A percentile compares a stretch with the other conserved stretches of the same genome.
Evolutionary conservation across 1,284 basidiomycete species (phyloP).

Genomic region (Fomitopsis pinicola): DNA sequence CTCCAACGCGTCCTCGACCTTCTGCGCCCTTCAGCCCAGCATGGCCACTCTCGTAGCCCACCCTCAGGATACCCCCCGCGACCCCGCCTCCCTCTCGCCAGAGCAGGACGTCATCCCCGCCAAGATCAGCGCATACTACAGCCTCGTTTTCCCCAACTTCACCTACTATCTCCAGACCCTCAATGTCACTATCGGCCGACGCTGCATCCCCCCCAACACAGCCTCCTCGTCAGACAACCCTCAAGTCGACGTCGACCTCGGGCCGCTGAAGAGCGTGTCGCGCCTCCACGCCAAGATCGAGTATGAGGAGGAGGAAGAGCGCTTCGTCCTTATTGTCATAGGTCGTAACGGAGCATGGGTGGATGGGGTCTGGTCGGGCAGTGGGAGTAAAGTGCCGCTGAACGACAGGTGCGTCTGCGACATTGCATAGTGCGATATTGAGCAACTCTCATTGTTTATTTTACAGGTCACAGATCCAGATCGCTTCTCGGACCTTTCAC

Average conservation of each 20-base stretch:
- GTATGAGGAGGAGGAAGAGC: constrained; percentile 83
- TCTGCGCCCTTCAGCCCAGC: constrained; percentile 14
- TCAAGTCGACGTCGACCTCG: constrained; percentile 92
- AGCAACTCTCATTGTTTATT: not conserved
- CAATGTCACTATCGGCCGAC: constrained; percentile 54
- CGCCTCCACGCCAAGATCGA: constrained; percentile 94
- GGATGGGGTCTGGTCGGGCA: constrained; percentile 91
- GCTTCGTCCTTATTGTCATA: constrained; percentile 87
- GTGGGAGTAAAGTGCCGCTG: constrained; percentile 80
- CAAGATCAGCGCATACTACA: constrained; percentile 90
- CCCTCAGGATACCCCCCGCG: constrained; percentile 28
- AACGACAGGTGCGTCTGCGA: constrained; percentile 64
- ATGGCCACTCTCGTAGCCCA: constrained; percentile 31
- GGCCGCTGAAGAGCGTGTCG: constrained; percentile 95
- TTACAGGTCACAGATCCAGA: constrained; percentile 93
- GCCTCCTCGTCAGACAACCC: constrained; percentile 39
- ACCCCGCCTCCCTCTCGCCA: constrained; percentile 29
- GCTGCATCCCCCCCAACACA: constrained; percentile 34
- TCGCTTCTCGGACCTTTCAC: constrained; percentile 95
- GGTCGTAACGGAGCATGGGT: constrained; percentile 98
- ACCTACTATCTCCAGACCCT: constrained; percentile 65
- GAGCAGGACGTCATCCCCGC: constrained; percentile 39
- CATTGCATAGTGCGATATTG: not conserved
- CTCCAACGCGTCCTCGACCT: constrained; percentile 9
- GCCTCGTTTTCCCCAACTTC: constrained; percentile 88